Evolutionary conservation across 2,329 filamentous ascomycete species (phyloP).

Genomic region (Fusarium drepaniforme): DNA sequence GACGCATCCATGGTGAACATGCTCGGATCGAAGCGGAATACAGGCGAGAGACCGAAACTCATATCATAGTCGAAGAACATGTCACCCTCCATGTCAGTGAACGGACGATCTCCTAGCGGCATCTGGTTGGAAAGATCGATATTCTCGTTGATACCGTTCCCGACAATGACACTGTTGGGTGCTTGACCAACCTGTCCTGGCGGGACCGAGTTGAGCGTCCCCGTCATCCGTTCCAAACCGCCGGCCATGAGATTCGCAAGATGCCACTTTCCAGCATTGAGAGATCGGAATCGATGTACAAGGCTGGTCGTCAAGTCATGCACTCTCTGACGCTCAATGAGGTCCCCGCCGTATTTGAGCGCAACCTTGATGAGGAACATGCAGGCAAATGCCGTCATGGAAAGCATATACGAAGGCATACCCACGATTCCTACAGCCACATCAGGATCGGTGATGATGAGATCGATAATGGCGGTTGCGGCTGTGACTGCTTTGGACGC

Average conservation of each 20-base stretch:
- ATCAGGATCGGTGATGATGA: slow-evolving; percentile 57
- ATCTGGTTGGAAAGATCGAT: slow-evolving; percentile 35
- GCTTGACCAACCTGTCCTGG: slow-evolving; percentile 27
- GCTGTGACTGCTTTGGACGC: slow-evolving; percentile 51
- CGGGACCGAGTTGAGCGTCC: slow-evolving; percentile 21
- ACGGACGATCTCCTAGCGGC: slow-evolving; percentile 32
- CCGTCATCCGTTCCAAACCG: slow-evolving; percentile 57
- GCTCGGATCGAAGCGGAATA: slow-evolving; percentile 43
- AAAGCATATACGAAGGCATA: slow-evolving; percentile 64
- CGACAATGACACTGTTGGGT: slow-evolving; percentile 10
- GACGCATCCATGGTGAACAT: slow-evolving; percentile 43
- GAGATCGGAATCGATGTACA: slow-evolving; percentile 55
- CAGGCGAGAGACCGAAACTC: slow-evolving; percentile 45
- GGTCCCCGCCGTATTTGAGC: slow-evolving; percentile 56
- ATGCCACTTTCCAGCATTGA: slow-evolving; percentile 59
- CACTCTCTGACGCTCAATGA: slow-evolving; percentile 55
- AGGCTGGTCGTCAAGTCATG: slow-evolving; percentile 54
- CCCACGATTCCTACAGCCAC: slow-evolving; percentile 55
- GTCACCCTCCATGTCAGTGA: slow-evolving; percentile 42
- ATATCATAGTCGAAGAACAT: slow-evolving; percentile 47
- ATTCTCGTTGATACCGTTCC: slow-evolving; percentile 27
- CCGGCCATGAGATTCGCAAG: slow-evolving; percentile 62
- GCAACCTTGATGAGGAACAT: slow-evolving; percentile 64
- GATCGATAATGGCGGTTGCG: slow-evolving; percentile 58
- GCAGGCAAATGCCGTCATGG: slow-evolving; percentile 66